A percentile compares a stretch with the other conserved stretches of the same genome.
Conservation (phyloP, 192 early-diverging fungal species). For the Diversispora eburnea region DNA sequence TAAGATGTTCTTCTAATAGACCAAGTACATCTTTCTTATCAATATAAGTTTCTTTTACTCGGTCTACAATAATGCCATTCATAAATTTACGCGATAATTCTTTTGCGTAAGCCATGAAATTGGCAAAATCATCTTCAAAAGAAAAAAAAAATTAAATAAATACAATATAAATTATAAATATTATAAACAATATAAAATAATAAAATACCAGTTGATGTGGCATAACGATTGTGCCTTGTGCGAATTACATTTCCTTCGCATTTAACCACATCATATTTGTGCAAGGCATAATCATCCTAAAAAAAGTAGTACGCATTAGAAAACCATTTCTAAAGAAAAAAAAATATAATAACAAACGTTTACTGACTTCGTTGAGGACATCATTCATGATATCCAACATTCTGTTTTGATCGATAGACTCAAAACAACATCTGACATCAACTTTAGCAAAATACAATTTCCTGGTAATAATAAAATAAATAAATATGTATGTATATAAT, state of each 20-base stretch:
- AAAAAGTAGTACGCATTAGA: not conserved
- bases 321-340: not conserved
- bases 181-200: not conserved
- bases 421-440: conserved; percentile 17
- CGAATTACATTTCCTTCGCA: not conserved
- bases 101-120: not conserved
- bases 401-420: not conserved
- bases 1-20: conserved; percentile 1
- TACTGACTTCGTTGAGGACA: not conserved
- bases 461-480: no score
- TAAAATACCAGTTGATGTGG: not conserved
- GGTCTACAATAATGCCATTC: conserved; percentile 9
- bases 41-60: not conserved
- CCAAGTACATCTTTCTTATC: not conserved
- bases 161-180: not conserved
- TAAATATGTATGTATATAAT: no score
- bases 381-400: conserved; percentile 7
- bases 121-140: not conserved
- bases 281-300: not conserved
- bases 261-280: not conserved
- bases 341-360: no score
- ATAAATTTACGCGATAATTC: not conserved
- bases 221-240: not conserved
- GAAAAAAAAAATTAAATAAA: not conserved
- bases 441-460: conserved; percentile 19